Percentiles rank a stretch among this genome's conserved stretches.
Evolutionary conservation across 176 grass and related monocot genomes (phyloP).

Genomic region (Avena insularis): DNA sequence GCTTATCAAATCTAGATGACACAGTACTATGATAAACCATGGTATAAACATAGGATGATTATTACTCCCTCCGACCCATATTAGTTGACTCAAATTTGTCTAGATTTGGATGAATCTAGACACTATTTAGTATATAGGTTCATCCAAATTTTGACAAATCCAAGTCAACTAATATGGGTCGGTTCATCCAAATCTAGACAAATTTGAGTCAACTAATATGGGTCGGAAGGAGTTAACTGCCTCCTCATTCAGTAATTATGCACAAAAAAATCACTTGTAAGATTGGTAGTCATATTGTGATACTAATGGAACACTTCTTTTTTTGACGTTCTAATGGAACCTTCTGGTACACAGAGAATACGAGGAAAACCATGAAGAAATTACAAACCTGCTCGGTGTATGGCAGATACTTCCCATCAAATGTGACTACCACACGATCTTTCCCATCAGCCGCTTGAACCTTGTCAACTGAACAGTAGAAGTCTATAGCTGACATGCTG

Average conservation of each 20-base stretch:
- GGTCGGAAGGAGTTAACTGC: neutral
- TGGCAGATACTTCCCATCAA: slow-evolving; percentile 96
- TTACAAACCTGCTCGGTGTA: slow-evolving; percentile 83
- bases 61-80: neutral
- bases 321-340: too few relatives aligned
- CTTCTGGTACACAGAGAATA: too few relatives aligned
- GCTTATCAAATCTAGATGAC: neutral
- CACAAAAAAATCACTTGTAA: neutral
- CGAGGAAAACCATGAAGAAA: neutral
- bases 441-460: slow-evolving; percentile 83
- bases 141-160: too few relatives aligned
- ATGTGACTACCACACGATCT: slow-evolving; percentile 81
- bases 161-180: too few relatives aligned
- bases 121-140: too few relatives aligned
- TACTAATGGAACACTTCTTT: neutral
- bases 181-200: too few relatives aligned
- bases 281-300: neutral
- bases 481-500: slow-evolving; percentile 97
- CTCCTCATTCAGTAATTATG: neutral
- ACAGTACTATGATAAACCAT: neutral
- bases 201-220: too few relatives aligned
- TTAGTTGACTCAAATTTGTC: neutral
- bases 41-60: neutral
- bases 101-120: neutral
- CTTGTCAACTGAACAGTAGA: slow-evolving; percentile 95